Base-by-base conservation (phyloP, 768 basidiomycete species). In the Podaxis rugospora region DNA sequence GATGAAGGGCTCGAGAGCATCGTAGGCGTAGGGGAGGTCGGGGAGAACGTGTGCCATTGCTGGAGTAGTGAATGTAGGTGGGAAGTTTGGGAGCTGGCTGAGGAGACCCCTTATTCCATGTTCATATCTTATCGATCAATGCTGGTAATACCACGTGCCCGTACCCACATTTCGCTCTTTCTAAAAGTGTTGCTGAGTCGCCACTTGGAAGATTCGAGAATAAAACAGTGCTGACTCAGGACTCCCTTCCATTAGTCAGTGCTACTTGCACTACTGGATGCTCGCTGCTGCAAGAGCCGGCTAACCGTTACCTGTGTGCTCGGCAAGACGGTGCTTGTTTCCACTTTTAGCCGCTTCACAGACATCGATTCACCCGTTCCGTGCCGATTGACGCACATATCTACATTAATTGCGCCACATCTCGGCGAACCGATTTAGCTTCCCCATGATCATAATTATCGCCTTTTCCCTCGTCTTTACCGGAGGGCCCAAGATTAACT, bases 1-100 rank as follows among this genome's bases (percentile, higher is more conserved):
- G 73, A 99, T 95, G 68, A 88, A 82, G 9, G 96, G 96, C 76
- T 98, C 95, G 65, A 98, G 87, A 9, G 93, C 92, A 71, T 88
- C 78, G 71, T 91, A 89, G 14, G 75, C 72, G 66, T 90, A 92
- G 46, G 90, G 88, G 35, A 93, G 79, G 49, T 80, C 73, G 9
- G 92, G 92, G 42, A 93, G 82, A 50, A 57, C 61, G 67, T 71
- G 62, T 23, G 70, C 49, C 71, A 72, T 72, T 36, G 55, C 62
- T 67, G 70, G 69, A 13, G 51, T 59, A 25, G 25, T 49, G 39
- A 21, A 14, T 50, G 52, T 39, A 11, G 51, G 37, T 32, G 40
- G 13, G 50, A 11, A 42, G 40, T 2, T 4, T 0, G 14, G 49
- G 21, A n/a, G 10, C 11, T 21, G 23, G 16, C 42, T 35, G 23